These are phyloP conservation scores for Penicillium sp. DNA, from an alignment of 2,329 filamentous ascomycete genomes.

Conservation along the genomic window DNA sequence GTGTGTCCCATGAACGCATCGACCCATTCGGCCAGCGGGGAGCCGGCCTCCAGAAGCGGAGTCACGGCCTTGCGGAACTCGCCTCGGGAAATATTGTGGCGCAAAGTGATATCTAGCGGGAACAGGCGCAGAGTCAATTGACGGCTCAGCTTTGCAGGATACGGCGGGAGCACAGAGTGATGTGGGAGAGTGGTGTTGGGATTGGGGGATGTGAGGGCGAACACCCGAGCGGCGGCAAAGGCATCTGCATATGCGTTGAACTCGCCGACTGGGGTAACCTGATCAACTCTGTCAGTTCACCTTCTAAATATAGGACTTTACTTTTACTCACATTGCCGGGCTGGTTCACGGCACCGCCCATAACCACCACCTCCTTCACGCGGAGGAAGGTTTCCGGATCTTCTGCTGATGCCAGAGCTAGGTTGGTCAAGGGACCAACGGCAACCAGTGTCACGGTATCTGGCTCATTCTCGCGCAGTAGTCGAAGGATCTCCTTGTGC, in stretches of 20 bases:
- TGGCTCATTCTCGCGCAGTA: slow-evolving; percentile 73
- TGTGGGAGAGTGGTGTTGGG: slow-evolving; percentile 76
- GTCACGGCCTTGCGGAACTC: slow-evolving; percentile 56
- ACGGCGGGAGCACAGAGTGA: slow-evolving; percentile 49
- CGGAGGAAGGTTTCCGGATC: slow-evolving; percentile 85
- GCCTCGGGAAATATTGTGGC: slow-evolving; percentile 60
- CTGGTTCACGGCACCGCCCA: slow-evolving; percentile 79
- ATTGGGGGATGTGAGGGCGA: slow-evolving; percentile 66
- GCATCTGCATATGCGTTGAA: slow-evolving; percentile 95
- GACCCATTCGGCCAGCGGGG: slow-evolving; percentile 69
- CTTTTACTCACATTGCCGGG: slow-evolving; percentile 68
- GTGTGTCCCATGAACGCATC: slow-evolving; percentile 66
- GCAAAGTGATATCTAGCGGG: slow-evolving; percentile 70
- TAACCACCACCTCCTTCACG: slow-evolving; percentile 86
- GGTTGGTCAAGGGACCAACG: slow-evolving; percentile 87
- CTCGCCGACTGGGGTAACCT: slow-evolving; percentile 71
- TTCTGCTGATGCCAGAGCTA: slow-evolving; percentile 79
- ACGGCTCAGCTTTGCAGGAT: slow-evolving; percentile 60
- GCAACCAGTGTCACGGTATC: slow-evolving; percentile 86
- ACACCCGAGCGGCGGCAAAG: slow-evolving; percentile 69
- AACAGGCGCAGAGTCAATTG: slow-evolving; percentile 65
- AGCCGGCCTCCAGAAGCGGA: slow-evolving; percentile 55
- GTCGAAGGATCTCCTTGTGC: slow-evolving; percentile 81
- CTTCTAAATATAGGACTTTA: neutral
- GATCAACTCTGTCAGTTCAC: neutral